Evolutionary conservation across 78 protist species (phyloP), one percentile per base, ranked within the genome.

Genomic region (Chrysochromulina tobinii): DNA sequence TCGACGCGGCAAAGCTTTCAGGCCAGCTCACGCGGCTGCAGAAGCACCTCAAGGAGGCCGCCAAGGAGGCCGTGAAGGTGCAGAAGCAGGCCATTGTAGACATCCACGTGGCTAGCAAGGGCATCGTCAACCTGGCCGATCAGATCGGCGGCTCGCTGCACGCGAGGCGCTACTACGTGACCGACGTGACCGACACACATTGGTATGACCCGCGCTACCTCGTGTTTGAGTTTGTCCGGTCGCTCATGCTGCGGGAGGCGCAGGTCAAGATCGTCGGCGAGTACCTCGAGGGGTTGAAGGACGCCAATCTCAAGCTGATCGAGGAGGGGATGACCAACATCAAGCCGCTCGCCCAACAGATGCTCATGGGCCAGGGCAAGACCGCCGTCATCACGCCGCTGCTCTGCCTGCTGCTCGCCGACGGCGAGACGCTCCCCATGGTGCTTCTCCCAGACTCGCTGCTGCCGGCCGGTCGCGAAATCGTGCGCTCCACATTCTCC

Each of bases 301-400:
- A 4, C 14, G 72, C 54, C 66, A 14, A 21, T 17, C 15, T 72
- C 12, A 2, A 15, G 12, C 17, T 6, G 12, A 72, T 38, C 21
- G 81, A 38, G 15, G 81, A 6, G 20, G 27, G 27, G 8, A 20
- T 4, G 25, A 20, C 25, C 8, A 9, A 66, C n/a, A 9, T 18
- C 9, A 3, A 18, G 8, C 17, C 11, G 15, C 91, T 61, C 3
- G 95, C 90, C 25, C 87, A 84, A 67, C 97, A 95, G 69, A 87
- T 93, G 94, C 81, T 95, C 77, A 95, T 95, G 97, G 97, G 97
- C 38, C 89, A 94, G 20, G 97, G 97, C 72, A 95, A 95, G 61
- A 95, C 95, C 50, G 69, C 94, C 48, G 95, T 95, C 54, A 72
- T 94, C 57, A 64, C 86, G 7, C 96, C 96, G 50, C 87, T 94